Conservation (phyloP, 306 rosid species). For the Rosa persica region DNA sequence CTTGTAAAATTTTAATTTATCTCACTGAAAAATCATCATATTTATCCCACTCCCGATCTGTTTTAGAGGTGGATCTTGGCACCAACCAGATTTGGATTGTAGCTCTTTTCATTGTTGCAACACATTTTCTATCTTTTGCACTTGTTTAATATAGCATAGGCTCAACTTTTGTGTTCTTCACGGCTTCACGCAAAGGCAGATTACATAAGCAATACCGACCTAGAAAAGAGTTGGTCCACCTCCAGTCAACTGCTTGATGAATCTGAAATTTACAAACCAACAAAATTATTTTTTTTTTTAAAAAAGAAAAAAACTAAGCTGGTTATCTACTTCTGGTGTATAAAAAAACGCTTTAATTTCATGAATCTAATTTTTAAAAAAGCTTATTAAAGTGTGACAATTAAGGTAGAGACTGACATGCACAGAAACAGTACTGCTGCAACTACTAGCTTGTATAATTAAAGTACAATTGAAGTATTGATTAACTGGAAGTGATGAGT, state of each 20-base stretch:
- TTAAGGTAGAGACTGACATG: neutral
- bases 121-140: neutral
- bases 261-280: neutral
- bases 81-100: conserved; percentile 15
- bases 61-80: neutral
- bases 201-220: conserved; percentile 19
- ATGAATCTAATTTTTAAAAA: neutral
- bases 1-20: neutral
- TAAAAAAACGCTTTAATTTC: neutral
- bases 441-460: neutral
- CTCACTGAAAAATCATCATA: neutral
- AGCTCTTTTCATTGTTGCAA: neutral
- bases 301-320: neutral
- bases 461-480: neutral
- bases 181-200: conserved; percentile 38
- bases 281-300: neutral
- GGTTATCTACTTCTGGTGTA: neutral
- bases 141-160: neutral
- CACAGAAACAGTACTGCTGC: neutral
- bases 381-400: neutral
- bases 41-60: neutral
- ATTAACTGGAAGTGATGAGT: conserved; percentile 9
- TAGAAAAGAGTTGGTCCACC: conserved; percentile 34
- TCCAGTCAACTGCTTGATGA: conserved; percentile 20
- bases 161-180: conserved; percentile 24